Evolutionary conservation across 192 early-diverging fungal species (phyloP), one percentile per base, ranked within the genome.

Genomic region (Funneliformis mosseae): DNA sequence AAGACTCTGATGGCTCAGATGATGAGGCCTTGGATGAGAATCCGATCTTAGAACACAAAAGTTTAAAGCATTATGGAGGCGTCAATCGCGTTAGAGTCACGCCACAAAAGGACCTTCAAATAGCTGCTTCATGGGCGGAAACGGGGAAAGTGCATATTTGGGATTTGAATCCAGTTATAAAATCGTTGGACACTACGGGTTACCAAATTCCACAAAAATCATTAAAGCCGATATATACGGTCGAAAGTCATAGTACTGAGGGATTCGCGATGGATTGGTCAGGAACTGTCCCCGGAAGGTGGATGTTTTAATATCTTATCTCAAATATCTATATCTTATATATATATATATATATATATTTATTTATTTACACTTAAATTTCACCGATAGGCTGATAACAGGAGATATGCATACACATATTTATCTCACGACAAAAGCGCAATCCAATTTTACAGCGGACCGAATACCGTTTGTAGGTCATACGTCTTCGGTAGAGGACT

Each of bases 201-300:
- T 70, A 89, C 5, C 81, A 88, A 64, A 87, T 91, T 8, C 87
- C 92, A 16, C 77, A 89, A 28, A 89, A 91, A 11, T 86, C 88
- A 14, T 83, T 86, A 67, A 91, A 92, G 78, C 96, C 97, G 0
- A 75, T 97, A 55, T 92, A 92, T 85, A 95, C 93, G 6, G 84
- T 99, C 60, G 90, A 92, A 10, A 89, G 91, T 41, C 98, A 99
- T 77, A 92, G 93, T 69, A 85, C 82, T 25, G 98, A 99, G 85
- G 98, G 98, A 25, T 99, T 94, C 80, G 96, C 95, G 10, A 91
- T 99, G 91, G 98, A 98, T 86, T 99, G 97, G 97, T 96, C 94
- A 38, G 66, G 88, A 42, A 85, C 91, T 45, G 85, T 87, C 21
- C 81, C 86, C 72, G 92, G 91, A 78, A 83, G 89, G 84, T 86